Conservation (phyloP, 192 early-diverging fungal species). For the Powellomyces hirtus region DNA sequence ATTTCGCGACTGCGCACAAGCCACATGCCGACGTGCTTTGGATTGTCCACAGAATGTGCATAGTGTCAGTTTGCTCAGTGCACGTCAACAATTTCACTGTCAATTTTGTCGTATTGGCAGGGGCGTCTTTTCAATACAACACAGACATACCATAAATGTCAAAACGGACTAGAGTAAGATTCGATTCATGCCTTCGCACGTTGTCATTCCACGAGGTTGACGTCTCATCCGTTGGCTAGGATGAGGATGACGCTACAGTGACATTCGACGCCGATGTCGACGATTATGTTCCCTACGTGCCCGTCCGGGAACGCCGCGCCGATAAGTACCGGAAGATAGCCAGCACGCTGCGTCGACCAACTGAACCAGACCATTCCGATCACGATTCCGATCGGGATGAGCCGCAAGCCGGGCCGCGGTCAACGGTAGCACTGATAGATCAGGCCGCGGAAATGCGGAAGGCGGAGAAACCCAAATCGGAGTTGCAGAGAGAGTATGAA, state of each 20-base stretch:
- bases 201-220: neutral
- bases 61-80: no score
- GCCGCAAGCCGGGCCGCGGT: conserved; percentile 52
- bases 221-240: neutral
- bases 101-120: no score
- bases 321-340: conserved; percentile 41
- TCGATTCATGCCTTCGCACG: no score
- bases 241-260: neutral
- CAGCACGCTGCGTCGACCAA: conserved; percentile 24
- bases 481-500: conserved; percentile 77
- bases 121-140: no score
- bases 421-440: conserved; percentile 77
- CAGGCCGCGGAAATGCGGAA: conserved; percentile 76
- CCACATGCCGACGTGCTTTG: no score
- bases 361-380: conserved; percentile 2
- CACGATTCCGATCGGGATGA: conserved; percentile 20
- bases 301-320: conserved; percentile 61
- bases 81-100: no score
- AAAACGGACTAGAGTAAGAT: neutral
- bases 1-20: no score
- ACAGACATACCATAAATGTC: no score
- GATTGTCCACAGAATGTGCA: no score
- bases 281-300: conserved; percentile 76
- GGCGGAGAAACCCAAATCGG: conserved; percentile 67
- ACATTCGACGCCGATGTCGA: conserved; percentile 34